Conservation (phyloP, 1,139 yeast genomes). For the Hanseniaspora sp. region DNA sequence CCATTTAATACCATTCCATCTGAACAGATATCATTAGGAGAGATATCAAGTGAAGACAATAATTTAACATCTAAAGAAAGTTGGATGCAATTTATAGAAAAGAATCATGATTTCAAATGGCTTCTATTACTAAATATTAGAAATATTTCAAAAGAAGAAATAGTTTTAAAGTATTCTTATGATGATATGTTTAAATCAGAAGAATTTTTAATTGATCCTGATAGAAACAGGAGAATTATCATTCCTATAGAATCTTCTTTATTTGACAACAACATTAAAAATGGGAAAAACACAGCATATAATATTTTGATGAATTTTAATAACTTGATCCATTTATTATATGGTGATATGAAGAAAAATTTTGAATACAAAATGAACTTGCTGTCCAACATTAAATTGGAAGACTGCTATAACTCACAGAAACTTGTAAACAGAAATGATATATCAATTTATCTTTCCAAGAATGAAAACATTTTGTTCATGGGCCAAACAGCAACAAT, state of each 20-base stretch:
- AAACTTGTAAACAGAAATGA: constrained; percentile 26
- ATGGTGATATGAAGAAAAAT: constrained; percentile 31
- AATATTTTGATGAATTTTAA: constrained; percentile 11
- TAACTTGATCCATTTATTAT: constrained; percentile 28
- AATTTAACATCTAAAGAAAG: constrained; percentile 17
- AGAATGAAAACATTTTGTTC: constrained; percentile 8
- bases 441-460: constrained; percentile 15
- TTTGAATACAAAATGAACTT: constrained; percentile 40
- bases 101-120: constrained; percentile 21
- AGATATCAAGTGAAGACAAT: constrained; percentile 19
- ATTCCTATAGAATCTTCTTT: constrained; percentile 42
- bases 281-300: not conserved
- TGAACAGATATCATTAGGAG: constrained; percentile 7
- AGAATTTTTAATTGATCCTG: constrained; percentile 25
- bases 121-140: constrained; percentile 26
- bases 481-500: constrained; percentile 3
- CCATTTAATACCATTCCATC: constrained; percentile 19
- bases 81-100: constrained; percentile 14
- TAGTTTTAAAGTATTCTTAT: constrained; percentile 20
- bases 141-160: constrained; percentile 28
- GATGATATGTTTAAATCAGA: constrained; percentile 22
- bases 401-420: constrained; percentile 26
- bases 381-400: constrained; percentile 47
- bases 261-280: not conserved
- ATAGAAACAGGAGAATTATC: constrained; percentile 48